A percentile compares a stretch with the other conserved stretches of the same genome.
Evolutionary conservation across 108 stramenopile genomes (phyloP).

Genomic region (Cyclostephanos tholiformis): DNA sequence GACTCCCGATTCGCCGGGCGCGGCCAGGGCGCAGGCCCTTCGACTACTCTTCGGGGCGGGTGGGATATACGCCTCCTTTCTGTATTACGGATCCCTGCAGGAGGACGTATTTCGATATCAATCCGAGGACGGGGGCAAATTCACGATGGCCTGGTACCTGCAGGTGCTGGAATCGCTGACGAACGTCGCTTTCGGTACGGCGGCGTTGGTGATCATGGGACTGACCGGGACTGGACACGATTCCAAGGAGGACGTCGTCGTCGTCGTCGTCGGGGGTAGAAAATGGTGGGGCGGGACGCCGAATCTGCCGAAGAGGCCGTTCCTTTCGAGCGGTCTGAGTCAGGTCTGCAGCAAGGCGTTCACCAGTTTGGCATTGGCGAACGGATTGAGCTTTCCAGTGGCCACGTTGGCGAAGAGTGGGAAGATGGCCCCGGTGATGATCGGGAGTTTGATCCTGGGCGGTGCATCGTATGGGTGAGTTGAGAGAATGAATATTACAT

Average conservation of each 20-base stretch:
- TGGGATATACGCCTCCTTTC: conserved; percentile 84
- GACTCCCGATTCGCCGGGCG: not conserved
- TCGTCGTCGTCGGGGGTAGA: not conserved
- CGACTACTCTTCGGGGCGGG: conserved; percentile 65
- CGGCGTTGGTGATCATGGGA: conserved; percentile 48
- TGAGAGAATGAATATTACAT: not conserved
- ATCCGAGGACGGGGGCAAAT: conserved; percentile 61
- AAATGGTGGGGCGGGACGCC: conserved; percentile 45
- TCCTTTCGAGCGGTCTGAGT: conserved; percentile 58
- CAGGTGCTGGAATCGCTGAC: conserved; percentile 72
- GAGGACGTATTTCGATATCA: conserved; percentile 83
- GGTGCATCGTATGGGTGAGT: conserved; percentile 58
- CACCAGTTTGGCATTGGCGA: conserved; percentile 65
- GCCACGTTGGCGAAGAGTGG: conserved; percentile 90
- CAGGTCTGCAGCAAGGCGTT: conserved; percentile 77
- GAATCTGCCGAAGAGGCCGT: conserved; percentile 52
- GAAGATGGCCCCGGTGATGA: conserved; percentile 94
- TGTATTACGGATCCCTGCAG: conserved; percentile 85
- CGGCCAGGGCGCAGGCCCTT: conserved; percentile 32
- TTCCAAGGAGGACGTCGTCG: not conserved
- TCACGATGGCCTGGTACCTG: conserved; percentile 72
- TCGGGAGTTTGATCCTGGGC: conserved; percentile 62
- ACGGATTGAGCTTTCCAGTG: conserved; percentile 82
- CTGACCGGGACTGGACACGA: conserved; percentile 21
- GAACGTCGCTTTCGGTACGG: conserved; percentile 62